phyloP scores from a whole-genome alignment of 257 asterid species.

The Scutellaria minor region DNA sequence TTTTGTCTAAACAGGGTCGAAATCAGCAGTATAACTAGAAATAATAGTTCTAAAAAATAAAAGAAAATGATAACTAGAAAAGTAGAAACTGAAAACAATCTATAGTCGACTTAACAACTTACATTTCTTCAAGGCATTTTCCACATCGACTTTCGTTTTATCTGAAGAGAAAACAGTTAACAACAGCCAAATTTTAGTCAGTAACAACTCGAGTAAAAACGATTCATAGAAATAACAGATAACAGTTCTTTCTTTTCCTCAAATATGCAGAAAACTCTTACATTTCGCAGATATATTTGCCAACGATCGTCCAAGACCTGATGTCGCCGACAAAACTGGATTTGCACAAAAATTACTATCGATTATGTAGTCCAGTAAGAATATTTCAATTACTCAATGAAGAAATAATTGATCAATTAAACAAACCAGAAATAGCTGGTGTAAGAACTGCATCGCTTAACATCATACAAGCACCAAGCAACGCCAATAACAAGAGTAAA shows the following conservation, averaged over 20 bases:
- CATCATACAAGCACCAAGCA: conserved; percentile 93
- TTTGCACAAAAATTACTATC: conserved; percentile 14
- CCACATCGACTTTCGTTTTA: conserved; percentile 50
- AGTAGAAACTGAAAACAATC: background rate
- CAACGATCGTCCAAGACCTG: conserved; percentile 74
- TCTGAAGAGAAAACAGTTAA: conserved; percentile 63
- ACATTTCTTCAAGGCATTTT: conserved; percentile 62
- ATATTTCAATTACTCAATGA: background rate
- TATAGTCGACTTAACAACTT: conserved; percentile 39
- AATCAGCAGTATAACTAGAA: conserved; percentile 1
- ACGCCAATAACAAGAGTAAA: conserved; percentile 70
- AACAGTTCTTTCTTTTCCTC: background rate
- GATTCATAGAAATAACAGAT: background rate
- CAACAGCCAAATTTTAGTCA: conserved; percentile 31
- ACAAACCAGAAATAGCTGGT: conserved; percentile 91
- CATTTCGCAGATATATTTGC: conserved; percentile 62
- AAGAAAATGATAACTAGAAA: conserved; percentile 13
- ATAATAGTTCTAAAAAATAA: background rate
- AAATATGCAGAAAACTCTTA: conserved; percentile 44
- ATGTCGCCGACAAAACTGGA: conserved; percentile 84
- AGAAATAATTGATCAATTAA: conserved; percentile 11
- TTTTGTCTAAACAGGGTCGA: background rate
- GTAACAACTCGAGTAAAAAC: background rate
- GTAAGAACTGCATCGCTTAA: conserved; percentile 85
- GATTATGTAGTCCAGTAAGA: background rate